These are phyloP conservation scores for Blastobotrys peoriensis DNA, from an alignment of 805 yeast species.

Conservation along the genomic window DNA sequence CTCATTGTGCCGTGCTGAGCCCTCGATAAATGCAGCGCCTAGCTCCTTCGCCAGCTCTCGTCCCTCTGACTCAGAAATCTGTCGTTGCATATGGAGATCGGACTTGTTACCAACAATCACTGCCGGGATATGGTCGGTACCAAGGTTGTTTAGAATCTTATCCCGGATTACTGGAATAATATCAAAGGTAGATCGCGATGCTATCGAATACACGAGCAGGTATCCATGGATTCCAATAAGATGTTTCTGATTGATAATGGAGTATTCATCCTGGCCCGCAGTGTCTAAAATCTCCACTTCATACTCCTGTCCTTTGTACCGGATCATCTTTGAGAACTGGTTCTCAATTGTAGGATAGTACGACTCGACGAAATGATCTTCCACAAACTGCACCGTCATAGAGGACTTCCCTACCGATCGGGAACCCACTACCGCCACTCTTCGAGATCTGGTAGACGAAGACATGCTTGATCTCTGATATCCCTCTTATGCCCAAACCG, in stretches of 20 bases:
- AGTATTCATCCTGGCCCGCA: constrained; percentile 89
- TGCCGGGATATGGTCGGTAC: constrained; percentile 67
- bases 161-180: constrained; percentile 72
- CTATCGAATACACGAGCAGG: constrained; percentile 73
- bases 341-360: constrained; percentile 91
- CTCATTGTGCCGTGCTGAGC: constrained; percentile 72
- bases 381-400: constrained; percentile 76
- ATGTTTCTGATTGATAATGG: constrained; percentile 71
- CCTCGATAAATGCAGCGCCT: constrained; percentile 70
- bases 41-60: constrained; percentile 56
- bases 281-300: constrained; percentile 84
- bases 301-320: constrained; percentile 66
- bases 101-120: constrained; percentile 71
- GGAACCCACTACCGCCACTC: constrained; percentile 81
- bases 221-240: constrained; percentile 81
- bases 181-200: constrained; percentile 71
- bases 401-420: constrained; percentile 82
- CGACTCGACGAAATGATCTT: constrained; percentile 79
- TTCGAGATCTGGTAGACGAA: constrained; percentile 39
- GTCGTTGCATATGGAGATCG: constrained; percentile 62
- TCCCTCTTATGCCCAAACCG: no score
- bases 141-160: constrained; percentile 63
- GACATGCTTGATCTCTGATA: not conserved
- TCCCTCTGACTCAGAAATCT: constrained; percentile 52
- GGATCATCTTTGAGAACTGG: constrained; percentile 66